Evolutionary conservation across 1,284 basidiomycete species (phyloP).

Genomic region (Heterobasidion irregulare): DNA sequence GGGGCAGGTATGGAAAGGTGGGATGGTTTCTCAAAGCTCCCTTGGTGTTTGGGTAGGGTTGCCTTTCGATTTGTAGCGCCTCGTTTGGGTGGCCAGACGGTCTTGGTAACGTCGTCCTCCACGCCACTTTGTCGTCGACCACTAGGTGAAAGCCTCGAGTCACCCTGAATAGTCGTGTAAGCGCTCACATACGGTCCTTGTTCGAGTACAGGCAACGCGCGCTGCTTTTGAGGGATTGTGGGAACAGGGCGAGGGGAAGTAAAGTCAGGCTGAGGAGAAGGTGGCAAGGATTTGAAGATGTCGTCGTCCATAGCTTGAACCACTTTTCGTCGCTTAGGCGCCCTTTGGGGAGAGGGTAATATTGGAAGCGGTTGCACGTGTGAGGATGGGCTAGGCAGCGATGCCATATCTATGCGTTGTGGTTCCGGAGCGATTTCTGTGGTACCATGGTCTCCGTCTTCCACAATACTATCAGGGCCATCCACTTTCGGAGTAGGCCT

Average conservation of each 20-base stretch:
- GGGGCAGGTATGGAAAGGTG: background rate
- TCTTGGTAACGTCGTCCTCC: background rate
- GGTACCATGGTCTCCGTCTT: too few species aligned
- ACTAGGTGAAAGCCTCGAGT: background rate
- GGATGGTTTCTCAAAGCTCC: background rate
- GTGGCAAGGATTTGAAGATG: background rate
- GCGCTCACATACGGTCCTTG: slow-evolving; percentile 1
- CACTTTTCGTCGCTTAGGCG: background rate
- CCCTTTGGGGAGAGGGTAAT: too few species aligned
- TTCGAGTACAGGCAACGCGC: background rate
- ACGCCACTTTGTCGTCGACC: background rate
- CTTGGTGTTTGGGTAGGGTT: background rate
- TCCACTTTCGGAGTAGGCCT: too few species aligned
- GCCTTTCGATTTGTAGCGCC: background rate
- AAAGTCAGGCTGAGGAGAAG: background rate
- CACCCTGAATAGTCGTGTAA: background rate
- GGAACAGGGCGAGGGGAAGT: background rate
- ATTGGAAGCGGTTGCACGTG: too few species aligned
- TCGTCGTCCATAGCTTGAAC: background rate
- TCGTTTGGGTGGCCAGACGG: background rate
- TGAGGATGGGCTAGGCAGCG: too few species aligned
- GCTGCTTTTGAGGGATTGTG: background rate
- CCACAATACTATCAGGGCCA: too few species aligned
- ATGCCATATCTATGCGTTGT: too few species aligned
- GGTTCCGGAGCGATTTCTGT: too few species aligned